Percentiles rank a stretch among this genome's conserved stretches.
Conservation (phyloP, 2,329 filamentous ascomycete species). For the Clarireedia monteithiana region DNA sequence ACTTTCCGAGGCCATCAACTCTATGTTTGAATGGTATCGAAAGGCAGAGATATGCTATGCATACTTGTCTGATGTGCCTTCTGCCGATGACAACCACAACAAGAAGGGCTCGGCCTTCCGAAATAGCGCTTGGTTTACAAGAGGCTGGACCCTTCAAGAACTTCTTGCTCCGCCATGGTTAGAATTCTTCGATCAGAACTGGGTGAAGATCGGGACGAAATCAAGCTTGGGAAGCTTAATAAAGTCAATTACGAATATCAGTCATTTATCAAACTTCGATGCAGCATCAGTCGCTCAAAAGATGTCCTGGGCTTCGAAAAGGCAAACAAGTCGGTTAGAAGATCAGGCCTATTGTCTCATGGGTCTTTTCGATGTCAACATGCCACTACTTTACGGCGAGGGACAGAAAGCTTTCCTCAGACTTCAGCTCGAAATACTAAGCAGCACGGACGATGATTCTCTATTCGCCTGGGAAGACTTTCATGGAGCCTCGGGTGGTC, state of each 20-base stretch:
- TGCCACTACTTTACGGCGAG: conserved; percentile 37
- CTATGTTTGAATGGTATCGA: conserved; percentile 17
- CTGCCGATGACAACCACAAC: conserved; percentile 9
- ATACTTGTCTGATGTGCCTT: conserved; percentile 14
- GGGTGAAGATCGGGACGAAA: not conserved
- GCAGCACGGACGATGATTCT: too few relatives aligned
- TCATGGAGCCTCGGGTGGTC: too few relatives aligned
- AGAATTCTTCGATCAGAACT: not conserved
- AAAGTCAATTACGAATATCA: not conserved
- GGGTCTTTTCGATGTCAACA: conserved; percentile 36
- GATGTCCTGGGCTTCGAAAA: conserved; percentile 32
- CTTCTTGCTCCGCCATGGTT: not conserved
- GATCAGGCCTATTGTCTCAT: conserved; percentile 37
- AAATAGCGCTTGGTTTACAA: not conserved
- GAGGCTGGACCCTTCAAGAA: conserved; percentile 2
- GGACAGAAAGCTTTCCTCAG: conserved; percentile 10
- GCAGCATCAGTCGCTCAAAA: not conserved
- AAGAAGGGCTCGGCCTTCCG: not conserved
- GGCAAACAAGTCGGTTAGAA: conserved; percentile 30
- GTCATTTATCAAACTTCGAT: not conserved
- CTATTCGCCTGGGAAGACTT: too few relatives aligned
- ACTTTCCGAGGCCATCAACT: conserved; percentile 14
- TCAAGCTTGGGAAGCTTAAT: not conserved
- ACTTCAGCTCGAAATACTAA: too few relatives aligned
- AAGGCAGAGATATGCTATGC: conserved; percentile 13